Conservation (phyloP, 106 monocot species). For the Dendrobium catenatum region DNA sequence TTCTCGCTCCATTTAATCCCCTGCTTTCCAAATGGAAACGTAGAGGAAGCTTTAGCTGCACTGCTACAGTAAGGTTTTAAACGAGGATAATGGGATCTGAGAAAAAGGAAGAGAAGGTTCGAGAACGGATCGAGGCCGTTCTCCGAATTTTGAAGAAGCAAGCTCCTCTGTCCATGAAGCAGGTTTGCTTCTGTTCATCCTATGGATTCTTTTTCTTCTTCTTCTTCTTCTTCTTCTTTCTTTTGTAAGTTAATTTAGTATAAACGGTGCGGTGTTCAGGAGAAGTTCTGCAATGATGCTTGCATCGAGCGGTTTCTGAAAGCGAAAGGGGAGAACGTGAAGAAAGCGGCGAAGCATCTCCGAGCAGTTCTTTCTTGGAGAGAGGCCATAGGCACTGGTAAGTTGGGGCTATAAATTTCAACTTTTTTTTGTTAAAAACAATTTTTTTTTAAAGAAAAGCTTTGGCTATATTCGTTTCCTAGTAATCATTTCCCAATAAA, state of each 20-base stretch:
- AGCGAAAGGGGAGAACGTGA: conserved; percentile 65
- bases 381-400: conserved; percentile 76
- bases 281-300: conserved; percentile 84
- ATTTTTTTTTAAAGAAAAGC: not conserved
- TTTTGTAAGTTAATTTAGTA: not conserved
- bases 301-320: conserved; percentile 78
- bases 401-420: not conserved
- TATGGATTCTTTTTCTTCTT: not conserved
- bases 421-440: not conserved
- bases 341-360: conserved; percentile 88
- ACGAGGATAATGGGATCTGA: conserved; percentile 11
- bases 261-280: conserved; percentile 26
- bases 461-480: not conserved
- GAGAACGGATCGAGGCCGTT: conserved; percentile 24
- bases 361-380: conserved; percentile 81
- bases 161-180: conserved; percentile 30
- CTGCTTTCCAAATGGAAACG: not conserved
- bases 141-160: conserved; percentile 33
- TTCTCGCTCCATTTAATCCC: not conserved
- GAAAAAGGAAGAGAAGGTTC: conserved; percentile 12
- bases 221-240: not conserved
- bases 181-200: conserved; percentile 12
- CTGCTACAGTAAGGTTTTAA: not conserved
- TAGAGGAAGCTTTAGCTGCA: not conserved
- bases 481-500: not conserved